Evolutionary conservation across 148 eudicot species (phyloP).

Genomic region (Linanthus parryae): DNA sequence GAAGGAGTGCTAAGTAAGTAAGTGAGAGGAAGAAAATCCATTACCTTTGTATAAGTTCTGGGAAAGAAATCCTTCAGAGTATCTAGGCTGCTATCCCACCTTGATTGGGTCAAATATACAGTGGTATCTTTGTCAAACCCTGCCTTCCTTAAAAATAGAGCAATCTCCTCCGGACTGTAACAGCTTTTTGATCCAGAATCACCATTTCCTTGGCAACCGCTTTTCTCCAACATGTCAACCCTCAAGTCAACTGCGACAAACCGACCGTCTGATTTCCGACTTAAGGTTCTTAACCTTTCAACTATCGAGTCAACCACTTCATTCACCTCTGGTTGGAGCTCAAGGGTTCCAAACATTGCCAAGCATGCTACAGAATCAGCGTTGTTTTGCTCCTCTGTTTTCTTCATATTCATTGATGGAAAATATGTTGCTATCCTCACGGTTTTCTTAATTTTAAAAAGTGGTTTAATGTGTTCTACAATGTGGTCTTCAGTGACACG

Average conservation of each 20-base stretch:
- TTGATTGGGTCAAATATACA: conserved; percentile 80
- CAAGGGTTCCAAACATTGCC: conserved; percentile 83
- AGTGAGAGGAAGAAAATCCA: conserved; percentile 1
- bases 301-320: conserved; percentile 88
- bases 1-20: no score
- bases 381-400: conserved; percentile 27
- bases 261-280: conserved; percentile 68
- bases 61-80: conserved; percentile 83
- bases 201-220: conserved; percentile 56
- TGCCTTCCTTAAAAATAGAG: conserved; percentile 55
- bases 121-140: conserved; percentile 84
- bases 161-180: conserved; percentile 73
- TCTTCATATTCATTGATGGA: conserved; percentile 80
- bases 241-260: conserved; percentile 89
- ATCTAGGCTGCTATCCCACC: conserved; percentile 88
- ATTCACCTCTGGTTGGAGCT: conserved; percentile 60
- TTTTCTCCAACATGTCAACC: conserved; percentile 63
- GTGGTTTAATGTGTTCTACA: conserved; percentile 51
- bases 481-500: conserved; percentile 72
- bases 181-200: conserved; percentile 58
- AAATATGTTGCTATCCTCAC: conserved; percentile 84
- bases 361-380: conserved; percentile 58
- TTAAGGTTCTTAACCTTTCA: conserved; percentile 68
- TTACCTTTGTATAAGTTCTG: conserved; percentile 93
- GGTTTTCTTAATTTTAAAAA: conserved; percentile 50